These are phyloP conservation scores for Cryptococcus sp. DNA, from an alignment of 1,284 basidiomycete species.

Conservation along the genomic window DNA sequence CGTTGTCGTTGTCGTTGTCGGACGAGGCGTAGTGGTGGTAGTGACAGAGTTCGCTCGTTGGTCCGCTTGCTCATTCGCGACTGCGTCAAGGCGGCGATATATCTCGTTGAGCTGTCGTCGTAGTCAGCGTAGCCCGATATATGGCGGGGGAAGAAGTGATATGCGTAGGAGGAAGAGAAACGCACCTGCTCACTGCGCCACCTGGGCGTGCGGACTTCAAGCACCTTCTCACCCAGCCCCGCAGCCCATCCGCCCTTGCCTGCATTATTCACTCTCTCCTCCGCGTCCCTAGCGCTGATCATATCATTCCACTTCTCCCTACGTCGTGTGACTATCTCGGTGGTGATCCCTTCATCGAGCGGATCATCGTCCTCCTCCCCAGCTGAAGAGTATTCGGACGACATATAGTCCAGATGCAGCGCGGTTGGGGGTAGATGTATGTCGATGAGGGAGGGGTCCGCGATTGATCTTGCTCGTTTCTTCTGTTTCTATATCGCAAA, in stretches of 20 bases:
- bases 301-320: constrained; percentile 16
- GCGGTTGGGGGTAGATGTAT: constrained; percentile 31
- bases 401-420: constrained; percentile 53
- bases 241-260: constrained; percentile 64
- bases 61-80: constrained; percentile 23
- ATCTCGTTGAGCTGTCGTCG: constrained; percentile 36
- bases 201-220: constrained; percentile 65
- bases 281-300: constrained; percentile 56
- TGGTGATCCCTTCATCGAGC: background rate
- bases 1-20: background rate
- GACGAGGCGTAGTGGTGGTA: background rate
- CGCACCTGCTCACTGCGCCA: constrained; percentile 47
- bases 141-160: background rate
- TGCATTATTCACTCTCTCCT: constrained; percentile 52
- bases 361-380: constrained; percentile 23
- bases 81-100: constrained; percentile 38
- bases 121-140: background rate
- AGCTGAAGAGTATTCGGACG: constrained; percentile 51
- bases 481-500: constrained; percentile 47
- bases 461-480: constrained; percentile 39
- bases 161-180: background rate
- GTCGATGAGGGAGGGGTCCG: constrained; percentile 28
- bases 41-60: constrained; percentile 15
- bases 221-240: constrained; percentile 63
- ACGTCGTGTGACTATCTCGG: background rate